Percentiles rank a stretch among this genome's conserved stretches.
phyloP scores from a whole-genome alignment of 768 basidiomycete genomes.

The Pleurotus tuoliensis region DNA sequence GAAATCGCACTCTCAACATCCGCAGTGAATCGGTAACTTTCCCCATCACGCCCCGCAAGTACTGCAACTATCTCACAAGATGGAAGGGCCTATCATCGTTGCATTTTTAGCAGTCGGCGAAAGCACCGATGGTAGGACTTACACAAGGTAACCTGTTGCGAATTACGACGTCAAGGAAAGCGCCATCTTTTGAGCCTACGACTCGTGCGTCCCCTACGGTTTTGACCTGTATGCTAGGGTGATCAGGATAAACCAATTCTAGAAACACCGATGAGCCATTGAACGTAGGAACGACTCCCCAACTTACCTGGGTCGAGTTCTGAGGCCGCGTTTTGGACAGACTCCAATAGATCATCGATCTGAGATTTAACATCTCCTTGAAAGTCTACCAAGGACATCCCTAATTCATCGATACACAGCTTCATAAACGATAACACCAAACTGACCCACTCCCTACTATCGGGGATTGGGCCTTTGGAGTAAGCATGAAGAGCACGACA shows the following conservation, averaged over 20 bases:
- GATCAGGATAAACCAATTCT: conserved; percentile 69
- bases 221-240: conserved; percentile 60
- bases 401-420: conserved; percentile 54
- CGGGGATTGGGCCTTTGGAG: conserved; percentile 46
- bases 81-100: conserved; percentile 29
- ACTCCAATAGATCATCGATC: conserved; percentile 44
- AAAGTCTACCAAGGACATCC: conserved; percentile 49
- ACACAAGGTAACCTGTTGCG: conserved; percentile 76
- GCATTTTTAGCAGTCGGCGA: not conserved
- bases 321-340: conserved; percentile 44
- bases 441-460: conserved; percentile 78
- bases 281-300: not conserved
- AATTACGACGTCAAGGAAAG: conserved; percentile 54
- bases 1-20: conserved; percentile 41
- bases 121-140: conserved; percentile 22
- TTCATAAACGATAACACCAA: conserved; percentile 74
- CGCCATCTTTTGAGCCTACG: conserved; percentile 64
- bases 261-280: not conserved
- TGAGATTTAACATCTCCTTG: conserved; percentile 49
- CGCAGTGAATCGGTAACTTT: conserved; percentile 53
- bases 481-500: conserved; percentile 71
- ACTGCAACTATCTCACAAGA: conserved; percentile 54
- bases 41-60: conserved; percentile 60
- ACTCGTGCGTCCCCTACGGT: conserved; percentile 43
- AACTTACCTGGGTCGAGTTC: conserved; percentile 52